Evolutionary conservation across 306 rosid genomes (phyloP), one percentile per base, ranked within the genome.

Genomic region (Begonia masoniana): DNA sequence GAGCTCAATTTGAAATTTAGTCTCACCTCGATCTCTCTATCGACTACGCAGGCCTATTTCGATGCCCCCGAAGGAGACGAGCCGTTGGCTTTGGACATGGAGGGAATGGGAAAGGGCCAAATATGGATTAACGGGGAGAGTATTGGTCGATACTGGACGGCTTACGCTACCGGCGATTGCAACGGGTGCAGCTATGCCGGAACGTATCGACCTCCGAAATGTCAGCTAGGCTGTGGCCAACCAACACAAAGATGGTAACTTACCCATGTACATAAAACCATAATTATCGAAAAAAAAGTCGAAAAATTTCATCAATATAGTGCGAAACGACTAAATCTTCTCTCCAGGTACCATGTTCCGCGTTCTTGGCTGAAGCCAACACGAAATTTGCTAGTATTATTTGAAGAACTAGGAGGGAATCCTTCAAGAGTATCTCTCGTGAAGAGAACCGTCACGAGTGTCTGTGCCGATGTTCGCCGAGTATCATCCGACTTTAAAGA

Each of bases 101-200:
- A 66, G 65, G 93, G 93, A 49, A 92, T 92, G 99, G 99, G 99
- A 15, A 92, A 92, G 74, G 99, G 99, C 54, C 99, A 92, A 71
- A 74, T 92, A 76, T 92, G 99, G 99, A 86, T 92, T 39, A 92
- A 92, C 50, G 96, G 95, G 14, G 69, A 75, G 73, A 87, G 93
- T 52, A 81, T 92, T 60, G 99, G 96, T 57, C 81, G 99, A 76
- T 87, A 92, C 73, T 92, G 99, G 99, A 92, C 95, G 16, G 92
- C 87, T 24, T 70, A 45, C 36, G 95, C 96, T 48, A 62, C 61
- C 54, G 95, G 99, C 61, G 62, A 78, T 58, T 92, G 99, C 81
- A 62, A 71, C 1, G 75, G 51, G 31, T 92, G 99, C 80, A 68
- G 50, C 65, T 92, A 92, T 60, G 78, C 83, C 0, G 93, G 96